Evolutionary conservation across 495 filamentous ascomycete genomes (phyloP).

Genomic region (Aspergillus conjunctus): DNA sequence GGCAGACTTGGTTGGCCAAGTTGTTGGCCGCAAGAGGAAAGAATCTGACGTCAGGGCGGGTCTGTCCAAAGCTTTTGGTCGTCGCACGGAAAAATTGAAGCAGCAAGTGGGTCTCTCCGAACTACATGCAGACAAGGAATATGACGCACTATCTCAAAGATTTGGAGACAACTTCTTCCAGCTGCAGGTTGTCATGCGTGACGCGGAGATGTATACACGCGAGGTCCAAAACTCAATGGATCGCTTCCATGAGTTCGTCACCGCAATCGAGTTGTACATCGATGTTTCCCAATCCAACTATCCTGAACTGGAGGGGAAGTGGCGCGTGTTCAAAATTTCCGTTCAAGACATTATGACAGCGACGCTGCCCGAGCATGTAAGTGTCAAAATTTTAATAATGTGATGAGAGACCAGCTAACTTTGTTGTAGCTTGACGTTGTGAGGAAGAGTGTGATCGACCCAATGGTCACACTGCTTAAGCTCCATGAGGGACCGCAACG

Average conservation of each 20-base stretch:
- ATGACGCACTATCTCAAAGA: conserved; percentile 70
- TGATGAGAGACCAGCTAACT: background rate
- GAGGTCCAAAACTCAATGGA: conserved; percentile 70
- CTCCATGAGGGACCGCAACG: conserved; percentile 78
- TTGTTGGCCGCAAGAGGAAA: conserved; percentile 82
- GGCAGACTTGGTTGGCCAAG: conserved; percentile 84
- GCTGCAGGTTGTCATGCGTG: conserved; percentile 84
- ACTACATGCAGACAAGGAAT: conserved; percentile 75
- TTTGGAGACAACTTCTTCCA: conserved; percentile 88
- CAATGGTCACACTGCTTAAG: conserved; percentile 78
- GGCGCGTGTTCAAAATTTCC: conserved; percentile 79
- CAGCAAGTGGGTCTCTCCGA: conserved; percentile 68
- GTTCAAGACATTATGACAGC: conserved; percentile 79
- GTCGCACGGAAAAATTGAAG: conserved; percentile 76
- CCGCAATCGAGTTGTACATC: conserved; percentile 66
- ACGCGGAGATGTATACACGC: conserved; percentile 83
- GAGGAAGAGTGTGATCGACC: conserved; percentile 80
- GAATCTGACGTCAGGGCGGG: conserved; percentile 84
- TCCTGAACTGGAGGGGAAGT: conserved; percentile 86
- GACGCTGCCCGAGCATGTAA: conserved; percentile 83
- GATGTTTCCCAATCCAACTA: conserved; percentile 63
- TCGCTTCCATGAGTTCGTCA: conserved; percentile 68
- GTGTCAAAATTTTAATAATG: conserved; percentile 32
- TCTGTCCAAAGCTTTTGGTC: conserved; percentile 82
- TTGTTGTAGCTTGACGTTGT: conserved; percentile 66